A percentile compares a stretch with the other conserved stretches of the same genome.
These are phyloP conservation scores for Alternaria incomplexa DNA, from an alignment of 2,329 filamentous ascomycete genomes.

Conservation along the genomic window DNA sequence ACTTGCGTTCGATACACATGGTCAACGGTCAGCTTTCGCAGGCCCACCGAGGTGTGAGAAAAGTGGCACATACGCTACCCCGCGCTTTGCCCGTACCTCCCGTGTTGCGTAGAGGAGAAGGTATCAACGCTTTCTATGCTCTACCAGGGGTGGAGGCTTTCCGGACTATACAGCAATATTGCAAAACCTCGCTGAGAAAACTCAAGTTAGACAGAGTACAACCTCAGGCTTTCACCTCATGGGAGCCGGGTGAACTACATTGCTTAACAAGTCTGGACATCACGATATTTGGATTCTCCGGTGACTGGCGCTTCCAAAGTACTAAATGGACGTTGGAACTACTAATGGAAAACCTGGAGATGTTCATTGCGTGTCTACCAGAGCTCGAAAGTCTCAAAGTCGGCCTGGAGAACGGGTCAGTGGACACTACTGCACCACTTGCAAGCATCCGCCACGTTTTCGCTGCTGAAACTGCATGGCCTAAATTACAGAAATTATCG, in stretches of 20 bases:
- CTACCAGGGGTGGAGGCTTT: not conserved
- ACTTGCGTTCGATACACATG: slow-evolving; percentile 1
- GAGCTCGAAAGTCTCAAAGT: slow-evolving; percentile 12
- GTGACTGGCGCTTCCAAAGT: not conserved
- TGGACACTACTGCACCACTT: no score
- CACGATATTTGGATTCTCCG: not conserved
- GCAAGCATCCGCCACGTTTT: not conserved
- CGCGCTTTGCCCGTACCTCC: not conserved
- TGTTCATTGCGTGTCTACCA: not conserved
- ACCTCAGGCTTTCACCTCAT: not conserved
- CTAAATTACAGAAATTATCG: slow-evolving; percentile 12
- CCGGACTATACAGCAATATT: not conserved
- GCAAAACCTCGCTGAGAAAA: not conserved
- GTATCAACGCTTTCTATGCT: not conserved
- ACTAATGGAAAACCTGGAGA: not conserved
- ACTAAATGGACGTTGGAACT: not conserved
- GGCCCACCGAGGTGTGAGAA: slow-evolving; percentile 3
- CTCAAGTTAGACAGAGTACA: slow-evolving; percentile 1
- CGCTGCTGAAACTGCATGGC: not conserved
- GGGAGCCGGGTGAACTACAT: not conserved
- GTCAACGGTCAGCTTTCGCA: slow-evolving; percentile 1
- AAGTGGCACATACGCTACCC: not conserved
- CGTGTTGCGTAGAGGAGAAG: slow-evolving; percentile 4
- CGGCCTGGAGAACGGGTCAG: not conserved
- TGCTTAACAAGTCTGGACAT: slow-evolving; percentile 6